These are phyloP conservation scores for Leucosporidium creatinivorum DNA, from an alignment of 768 basidiomycete species.

Conservation along the genomic window DNA sequence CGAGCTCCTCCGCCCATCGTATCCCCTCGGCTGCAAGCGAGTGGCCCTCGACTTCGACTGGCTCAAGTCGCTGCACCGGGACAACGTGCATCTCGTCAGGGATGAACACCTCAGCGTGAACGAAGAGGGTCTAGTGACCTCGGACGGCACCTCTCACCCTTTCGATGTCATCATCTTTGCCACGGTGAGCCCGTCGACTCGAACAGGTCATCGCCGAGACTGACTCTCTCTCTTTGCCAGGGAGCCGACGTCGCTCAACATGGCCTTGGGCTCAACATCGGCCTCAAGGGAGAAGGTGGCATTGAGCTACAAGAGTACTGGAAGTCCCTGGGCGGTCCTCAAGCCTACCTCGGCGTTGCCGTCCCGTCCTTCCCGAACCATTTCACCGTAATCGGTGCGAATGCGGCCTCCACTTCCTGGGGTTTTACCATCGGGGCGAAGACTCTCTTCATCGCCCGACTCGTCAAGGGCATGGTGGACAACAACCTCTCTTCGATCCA, in stretches of 20 bases:
- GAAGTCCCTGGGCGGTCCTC: constrained; percentile 14
- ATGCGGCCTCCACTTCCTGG: constrained; percentile 10
- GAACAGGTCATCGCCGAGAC: too few relatives aligned
- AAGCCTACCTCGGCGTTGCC: constrained; percentile 20
- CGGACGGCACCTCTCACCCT: constrained; percentile 10
- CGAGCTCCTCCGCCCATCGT: constrained; percentile 40
- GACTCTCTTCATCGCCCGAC: constrained; percentile 18
- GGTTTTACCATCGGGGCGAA: not conserved
- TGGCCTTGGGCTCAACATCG: constrained; percentile 27
- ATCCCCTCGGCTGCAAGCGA: constrained; percentile 43
- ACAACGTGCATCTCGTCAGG: constrained; percentile 49
- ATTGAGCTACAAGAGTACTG: constrained; percentile 16
- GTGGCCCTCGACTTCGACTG: constrained; percentile 55
- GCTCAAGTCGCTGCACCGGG: constrained; percentile 49
- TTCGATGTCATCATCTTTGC: constrained; percentile 26
- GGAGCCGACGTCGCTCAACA: constrained; percentile 28
- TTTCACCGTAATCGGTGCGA: constrained; percentile 24
- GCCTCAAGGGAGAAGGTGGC: constrained; percentile 19
- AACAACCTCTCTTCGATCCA: constrained; percentile 18
- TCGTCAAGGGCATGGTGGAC: constrained; percentile 13
- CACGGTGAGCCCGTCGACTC: not conserved
- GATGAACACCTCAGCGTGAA: constrained; percentile 13
- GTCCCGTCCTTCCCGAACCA: constrained; percentile 23
- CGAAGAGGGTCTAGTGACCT: constrained; percentile 11
- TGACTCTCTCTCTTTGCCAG: too few relatives aligned